Evolutionary conservation across 805 yeast genomes (phyloP).

Genomic region (Candida anglica): DNA sequence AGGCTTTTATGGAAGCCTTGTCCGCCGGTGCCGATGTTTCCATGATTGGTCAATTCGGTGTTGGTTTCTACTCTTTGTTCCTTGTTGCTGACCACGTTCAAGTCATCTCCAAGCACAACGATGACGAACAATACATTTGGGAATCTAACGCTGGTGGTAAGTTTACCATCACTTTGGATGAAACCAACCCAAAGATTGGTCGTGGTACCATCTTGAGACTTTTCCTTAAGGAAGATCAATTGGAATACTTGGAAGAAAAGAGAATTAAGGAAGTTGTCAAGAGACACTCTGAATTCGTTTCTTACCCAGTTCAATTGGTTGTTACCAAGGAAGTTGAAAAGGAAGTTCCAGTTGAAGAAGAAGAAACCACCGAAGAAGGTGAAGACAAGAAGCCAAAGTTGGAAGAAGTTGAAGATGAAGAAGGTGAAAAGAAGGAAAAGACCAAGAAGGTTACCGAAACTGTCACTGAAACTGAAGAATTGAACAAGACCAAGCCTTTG

Average conservation of each 20-base stretch:
- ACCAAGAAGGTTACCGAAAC: slow-evolving; percentile 87
- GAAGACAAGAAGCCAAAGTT: slow-evolving; percentile 69
- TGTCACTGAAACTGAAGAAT: slow-evolving; percentile 95
- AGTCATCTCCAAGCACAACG: slow-evolving; percentile 97
- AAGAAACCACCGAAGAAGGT: slow-evolving; percentile 23
- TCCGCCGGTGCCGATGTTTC: slow-evolving; percentile 99
- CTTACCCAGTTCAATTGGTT: slow-evolving; percentile 97
- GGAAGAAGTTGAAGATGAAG: slow-evolving; percentile 76
- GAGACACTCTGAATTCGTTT: slow-evolving; percentile 98
- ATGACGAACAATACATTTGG: slow-evolving; percentile 99
- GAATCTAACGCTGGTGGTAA: slow-evolving; percentile 99
- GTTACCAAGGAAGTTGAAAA: slow-evolving; percentile 99
- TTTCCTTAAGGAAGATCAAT: slow-evolving; percentile 97
- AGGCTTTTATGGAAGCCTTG: slow-evolving; percentile 98
- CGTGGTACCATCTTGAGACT: slow-evolving; percentile 96
- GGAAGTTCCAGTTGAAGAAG: slow-evolving; percentile 77
- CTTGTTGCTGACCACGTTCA: slow-evolving; percentile 98
- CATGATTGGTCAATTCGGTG: slow-evolving; percentile 99
- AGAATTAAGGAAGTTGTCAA: slow-evolving; percentile 98
- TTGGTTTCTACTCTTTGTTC: slow-evolving; percentile 99
- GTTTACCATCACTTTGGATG: slow-evolving; percentile 93
- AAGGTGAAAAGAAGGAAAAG: slow-evolving; percentile 67
- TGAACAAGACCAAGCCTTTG: slow-evolving; percentile 97
- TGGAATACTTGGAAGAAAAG: slow-evolving; percentile 98
- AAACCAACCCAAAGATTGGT: slow-evolving; percentile 74